Evolutionary conservation across 2,329 filamentous ascomycete genomes (phyloP).

Genomic region (Parascedosporium putredinis): DNA sequence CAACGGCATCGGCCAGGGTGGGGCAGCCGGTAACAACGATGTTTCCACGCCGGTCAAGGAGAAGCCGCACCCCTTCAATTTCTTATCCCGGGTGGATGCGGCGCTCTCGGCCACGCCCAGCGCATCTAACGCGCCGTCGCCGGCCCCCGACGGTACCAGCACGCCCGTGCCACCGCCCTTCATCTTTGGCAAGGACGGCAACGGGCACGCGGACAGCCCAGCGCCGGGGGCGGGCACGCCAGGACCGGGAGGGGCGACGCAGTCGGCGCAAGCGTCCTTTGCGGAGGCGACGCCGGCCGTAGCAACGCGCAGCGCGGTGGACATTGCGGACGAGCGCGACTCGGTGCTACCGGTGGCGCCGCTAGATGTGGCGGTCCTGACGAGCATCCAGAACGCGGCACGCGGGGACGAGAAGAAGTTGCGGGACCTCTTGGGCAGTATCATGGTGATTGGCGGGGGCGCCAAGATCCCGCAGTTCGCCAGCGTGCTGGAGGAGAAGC

Average conservation of each 20-base stretch:
- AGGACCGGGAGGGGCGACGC: slow-evolving; percentile 18
- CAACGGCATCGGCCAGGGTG: slow-evolving; percentile 32
- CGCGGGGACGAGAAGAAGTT: slow-evolving; percentile 87
- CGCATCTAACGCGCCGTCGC: slow-evolving; percentile 79
- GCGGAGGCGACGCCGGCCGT: neutral
- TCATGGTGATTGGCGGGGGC: slow-evolving; percentile 84
- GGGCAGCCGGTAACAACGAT: slow-evolving; percentile 32
- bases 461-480: slow-evolving; percentile 73
- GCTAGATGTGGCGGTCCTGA: slow-evolving; percentile 81
- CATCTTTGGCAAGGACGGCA: slow-evolving; percentile 36
- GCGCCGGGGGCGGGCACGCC: slow-evolving; percentile 40
- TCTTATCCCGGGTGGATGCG: slow-evolving; percentile 56
- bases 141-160: slow-evolving; percentile 64
- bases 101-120: slow-evolving; percentile 67
- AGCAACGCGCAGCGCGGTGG: slow-evolving; percentile 37
- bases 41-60: slow-evolving; percentile 53
- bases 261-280: slow-evolving; percentile 6
- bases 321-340: slow-evolving; percentile 61
- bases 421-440: slow-evolving; percentile 77
- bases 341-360: slow-evolving; percentile 71
- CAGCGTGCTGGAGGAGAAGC: slow-evolving; percentile 69
- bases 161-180: slow-evolving; percentile 53
- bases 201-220: slow-evolving; percentile 40
- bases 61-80: slow-evolving; percentile 56
- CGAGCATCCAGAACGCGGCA: slow-evolving; percentile 77